Evolutionary conservation across 768 basidiomycete genomes (phyloP), one percentile per base, ranked within the genome.

Genomic region (Boletales sp.): DNA sequence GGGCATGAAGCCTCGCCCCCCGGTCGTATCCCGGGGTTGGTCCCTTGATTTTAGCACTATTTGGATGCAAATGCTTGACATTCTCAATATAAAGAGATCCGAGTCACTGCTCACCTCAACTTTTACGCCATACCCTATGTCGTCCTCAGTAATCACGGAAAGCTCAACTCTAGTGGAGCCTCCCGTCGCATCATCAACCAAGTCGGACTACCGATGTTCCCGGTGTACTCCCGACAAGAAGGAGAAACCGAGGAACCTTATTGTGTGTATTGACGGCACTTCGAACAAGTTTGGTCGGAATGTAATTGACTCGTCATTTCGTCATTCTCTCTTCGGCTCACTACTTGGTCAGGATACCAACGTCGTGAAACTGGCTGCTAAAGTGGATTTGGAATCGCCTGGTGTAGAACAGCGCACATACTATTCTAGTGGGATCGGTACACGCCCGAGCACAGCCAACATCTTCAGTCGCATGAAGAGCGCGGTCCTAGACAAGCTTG

Each of bases 401-500:
- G n/a, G 28, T 17, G 36, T 37, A 13, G 15, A 31, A n/a, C 70
- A 71, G 41, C 48, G 56, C 8, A 63, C 66, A 4, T 71, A 65
- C 41, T 71, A 71, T 38, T 60, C 63, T 37, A 71, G 70, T 42
- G 70, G 69, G 3, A 67, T 70, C 34, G 68, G 68, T 11, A 71
- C 70, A 1, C 60, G 61, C 32, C 61, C 59, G 0, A 58, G 50
- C 35, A 57, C 62, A n/a, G 1, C 50, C 48, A 31, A 66, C 40
- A 45, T 61, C 4, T 8, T 68, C 12, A 37, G 25, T 18, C 54
- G 46, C 15, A 39, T 51, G 18, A 17, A 38, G 39, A 32, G 25
- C 18, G 49, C 39, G 5, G 32, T 52, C 2, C 5, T 5, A 3
- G 54, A 67, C 44, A 56, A 31, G 11, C 50, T 70, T 19, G 68